Conservation (phyloP, 768 basidiomycete species). For the Xerocomus potaroensis region DNA sequence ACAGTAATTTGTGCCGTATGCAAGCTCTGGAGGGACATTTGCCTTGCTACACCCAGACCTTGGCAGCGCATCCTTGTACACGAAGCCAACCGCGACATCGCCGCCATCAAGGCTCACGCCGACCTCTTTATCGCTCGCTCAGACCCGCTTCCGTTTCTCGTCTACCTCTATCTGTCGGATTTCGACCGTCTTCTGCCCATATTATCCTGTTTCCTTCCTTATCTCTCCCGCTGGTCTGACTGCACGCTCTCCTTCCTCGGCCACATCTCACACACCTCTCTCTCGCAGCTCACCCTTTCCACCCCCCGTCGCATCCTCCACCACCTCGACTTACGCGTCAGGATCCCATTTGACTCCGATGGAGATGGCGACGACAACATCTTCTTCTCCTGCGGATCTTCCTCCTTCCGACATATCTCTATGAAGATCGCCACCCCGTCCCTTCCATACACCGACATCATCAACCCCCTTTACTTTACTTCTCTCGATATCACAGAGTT, state of each 20-base stretch:
- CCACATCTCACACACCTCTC: constrained; percentile 25
- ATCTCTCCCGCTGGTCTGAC: constrained; percentile 54
- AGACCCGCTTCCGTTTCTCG: constrained; percentile 48
- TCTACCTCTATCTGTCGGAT: constrained; percentile 46
- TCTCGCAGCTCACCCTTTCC: constrained; percentile 20
- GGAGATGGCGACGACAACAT: constrained; percentile 18
- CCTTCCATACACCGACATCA: constrained; percentile 43
- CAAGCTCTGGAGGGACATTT: constrained; percentile 53
- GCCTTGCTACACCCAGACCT: constrained; percentile 48
- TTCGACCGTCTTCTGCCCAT: constrained; percentile 56
- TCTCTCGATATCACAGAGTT: constrained; percentile 55
- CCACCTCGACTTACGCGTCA: constrained; percentile 26
- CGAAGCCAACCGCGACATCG: constrained; percentile 34
- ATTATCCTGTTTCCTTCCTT: constrained; percentile 56
- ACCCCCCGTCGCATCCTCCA: constrained; percentile 23
- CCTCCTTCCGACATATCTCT: constrained; percentile 35
- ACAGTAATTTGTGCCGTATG: constrained; percentile 53
- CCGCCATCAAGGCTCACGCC: constrained; percentile 45
- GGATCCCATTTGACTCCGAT: constrained; percentile 20
- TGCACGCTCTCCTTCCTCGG: constrained; percentile 42
- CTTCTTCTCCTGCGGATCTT: constrained; percentile 32
- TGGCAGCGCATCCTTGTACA: constrained; percentile 59
- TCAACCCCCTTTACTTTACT: constrained; percentile 52
- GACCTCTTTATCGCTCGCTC: constrained; percentile 53
- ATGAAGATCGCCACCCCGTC: constrained; percentile 48